Evolutionary conservation across 2,329 filamentous ascomycete species (phyloP).

Genomic region (Colletotrichum tabaci): DNA sequence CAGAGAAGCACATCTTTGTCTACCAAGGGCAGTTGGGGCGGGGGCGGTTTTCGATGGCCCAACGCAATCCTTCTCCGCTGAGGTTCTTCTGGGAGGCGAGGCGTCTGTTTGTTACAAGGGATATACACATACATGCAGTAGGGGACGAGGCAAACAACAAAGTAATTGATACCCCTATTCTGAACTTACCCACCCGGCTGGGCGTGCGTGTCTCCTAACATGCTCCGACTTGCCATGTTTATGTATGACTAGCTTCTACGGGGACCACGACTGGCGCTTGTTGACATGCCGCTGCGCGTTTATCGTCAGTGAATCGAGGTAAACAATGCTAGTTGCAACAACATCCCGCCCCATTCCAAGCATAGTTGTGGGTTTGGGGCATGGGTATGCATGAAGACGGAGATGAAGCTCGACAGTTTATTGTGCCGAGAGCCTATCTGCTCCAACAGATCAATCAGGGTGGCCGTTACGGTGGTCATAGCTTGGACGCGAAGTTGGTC

Average conservation of each 20-base stretch:
- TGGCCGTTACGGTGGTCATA: no score
- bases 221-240: background rate
- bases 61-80: conserved; percentile 6
- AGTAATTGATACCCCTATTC: conserved; percentile 41
- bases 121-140: conserved; percentile 16
- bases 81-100: conserved; percentile 12
- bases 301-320: background rate
- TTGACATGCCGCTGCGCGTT: conserved; percentile 9
- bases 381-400: background rate
- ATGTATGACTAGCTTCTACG: background rate
- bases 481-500: no score
- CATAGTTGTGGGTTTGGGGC: background rate
- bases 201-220: background rate
- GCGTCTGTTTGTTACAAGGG: conserved; percentile 23
- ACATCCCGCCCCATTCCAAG: background rate
- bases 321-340: background rate
- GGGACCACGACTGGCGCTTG: no score
- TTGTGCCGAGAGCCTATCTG: background rate
- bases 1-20: background rate
- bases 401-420: background rate
- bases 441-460: background rate
- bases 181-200: background rate
- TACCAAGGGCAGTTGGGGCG: background rate
- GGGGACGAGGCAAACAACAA: conserved; percentile 23
- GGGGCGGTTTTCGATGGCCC: background rate